phyloP scores from a whole-genome alignment of 2,329 filamentous ascomycete species.

The Diaporthe citri region DNA sequence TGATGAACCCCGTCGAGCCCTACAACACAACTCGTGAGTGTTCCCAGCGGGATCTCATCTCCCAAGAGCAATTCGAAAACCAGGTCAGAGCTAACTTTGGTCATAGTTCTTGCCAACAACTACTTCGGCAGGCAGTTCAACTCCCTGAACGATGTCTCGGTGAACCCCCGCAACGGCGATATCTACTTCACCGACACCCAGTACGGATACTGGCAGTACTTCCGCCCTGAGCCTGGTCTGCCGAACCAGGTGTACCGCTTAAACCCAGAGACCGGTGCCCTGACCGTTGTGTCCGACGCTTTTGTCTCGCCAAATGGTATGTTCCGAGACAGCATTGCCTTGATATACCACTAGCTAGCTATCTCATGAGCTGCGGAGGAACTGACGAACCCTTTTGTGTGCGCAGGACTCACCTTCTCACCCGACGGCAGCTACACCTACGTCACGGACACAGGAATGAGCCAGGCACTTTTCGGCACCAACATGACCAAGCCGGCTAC shows the following conservation, averaged over 20 bases:
- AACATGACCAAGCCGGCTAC: constrained; percentile 56
- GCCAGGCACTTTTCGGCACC: constrained; percentile 54
- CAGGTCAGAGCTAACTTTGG: neutral
- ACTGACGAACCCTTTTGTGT: neutral
- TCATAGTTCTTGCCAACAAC: constrained; percentile 64
- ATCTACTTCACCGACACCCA: constrained; percentile 75
- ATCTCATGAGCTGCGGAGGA: neutral
- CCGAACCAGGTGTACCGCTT: constrained; percentile 71
- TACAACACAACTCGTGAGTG: constrained; percentile 62
- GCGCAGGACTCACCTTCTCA: constrained; percentile 65
- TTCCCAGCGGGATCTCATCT: neutral
- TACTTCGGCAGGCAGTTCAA: constrained; percentile 71
- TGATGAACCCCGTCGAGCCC: constrained; percentile 59
- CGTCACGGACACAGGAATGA: constrained; percentile 67
- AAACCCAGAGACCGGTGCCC: constrained; percentile 60
- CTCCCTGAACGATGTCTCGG: constrained; percentile 68
- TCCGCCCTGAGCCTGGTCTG: constrained; percentile 64
- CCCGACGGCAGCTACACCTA: constrained; percentile 66
- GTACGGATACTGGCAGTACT: constrained; percentile 70
- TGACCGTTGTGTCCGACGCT: constrained; percentile 69
- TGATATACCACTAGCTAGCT: too few relatives aligned
- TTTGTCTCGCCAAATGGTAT: constrained; percentile 67
- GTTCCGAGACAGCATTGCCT: neutral
- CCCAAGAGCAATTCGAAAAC: fast-evolving
- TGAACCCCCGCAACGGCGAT: constrained; percentile 65